Evolutionary conservation across 345 rosid species (phyloP).

Genomic region (Populus tremula): DNA sequence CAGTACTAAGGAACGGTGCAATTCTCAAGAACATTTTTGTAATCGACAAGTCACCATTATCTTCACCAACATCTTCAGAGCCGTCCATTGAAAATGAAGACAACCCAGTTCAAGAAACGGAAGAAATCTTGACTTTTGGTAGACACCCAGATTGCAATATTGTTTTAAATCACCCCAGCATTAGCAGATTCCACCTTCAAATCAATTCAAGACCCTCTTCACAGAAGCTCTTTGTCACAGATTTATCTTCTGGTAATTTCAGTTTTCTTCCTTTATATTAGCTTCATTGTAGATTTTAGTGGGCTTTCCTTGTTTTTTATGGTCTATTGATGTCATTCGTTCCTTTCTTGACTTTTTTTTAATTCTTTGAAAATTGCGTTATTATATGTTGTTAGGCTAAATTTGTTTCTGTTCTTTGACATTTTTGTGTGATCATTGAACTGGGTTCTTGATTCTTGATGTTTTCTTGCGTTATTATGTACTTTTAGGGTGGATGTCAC

Average conservation of each 20-base stretch:
- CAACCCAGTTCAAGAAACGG: conserved; percentile 28
- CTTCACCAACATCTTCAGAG: background rate
- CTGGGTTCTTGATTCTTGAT: background rate
- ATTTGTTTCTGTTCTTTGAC: background rate
- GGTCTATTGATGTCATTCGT: background rate
- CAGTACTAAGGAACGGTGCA: conserved; percentile 69
- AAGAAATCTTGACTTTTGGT: conserved; percentile 65
- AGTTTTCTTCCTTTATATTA: background rate
- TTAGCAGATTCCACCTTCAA: conserved; percentile 87
- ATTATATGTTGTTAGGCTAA: background rate
- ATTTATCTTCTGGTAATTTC: conserved; percentile 66
- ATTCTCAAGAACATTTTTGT: conserved; percentile 86
- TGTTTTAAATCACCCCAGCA: conserved; percentile 76
- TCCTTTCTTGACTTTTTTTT: background rate
- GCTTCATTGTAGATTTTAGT: background rate
- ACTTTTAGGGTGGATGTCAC: background rate
- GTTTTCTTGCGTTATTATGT: background rate
- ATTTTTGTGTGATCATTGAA: background rate
- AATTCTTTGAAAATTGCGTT: background rate
- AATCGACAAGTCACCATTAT: conserved; percentile 39
- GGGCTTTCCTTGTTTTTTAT: background rate
- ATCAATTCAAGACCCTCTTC: conserved; percentile 49
- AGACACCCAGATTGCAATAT: conserved; percentile 84
- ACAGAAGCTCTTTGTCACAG: conserved; percentile 65
- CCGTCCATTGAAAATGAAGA: conserved; percentile 14